These are phyloP conservation scores for Silene uniflora DNA, from an alignment of 148 eudicot species.

Conservation along the genomic window DNA sequence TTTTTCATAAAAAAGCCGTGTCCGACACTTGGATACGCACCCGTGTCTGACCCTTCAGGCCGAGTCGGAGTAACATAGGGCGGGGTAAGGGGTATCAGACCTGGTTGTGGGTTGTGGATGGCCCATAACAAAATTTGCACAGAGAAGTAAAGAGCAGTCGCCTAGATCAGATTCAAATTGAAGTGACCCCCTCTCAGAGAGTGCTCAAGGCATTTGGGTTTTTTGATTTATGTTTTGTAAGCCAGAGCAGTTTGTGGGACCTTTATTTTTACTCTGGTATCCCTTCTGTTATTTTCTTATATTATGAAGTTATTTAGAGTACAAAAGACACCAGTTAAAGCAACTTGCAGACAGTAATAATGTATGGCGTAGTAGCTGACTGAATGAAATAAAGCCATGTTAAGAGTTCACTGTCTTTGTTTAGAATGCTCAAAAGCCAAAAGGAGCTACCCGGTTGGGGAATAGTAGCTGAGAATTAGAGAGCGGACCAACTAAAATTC, in stretches of 20 bases:
- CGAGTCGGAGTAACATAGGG: no score
- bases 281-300: not conserved
- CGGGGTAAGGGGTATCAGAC: no score
- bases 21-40: no score
- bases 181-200: not conserved
- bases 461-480: no score
- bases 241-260: not conserved
- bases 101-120: no score
- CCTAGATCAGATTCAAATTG: not conserved
- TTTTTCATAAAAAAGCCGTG: no score
- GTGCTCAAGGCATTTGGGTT: not conserved
- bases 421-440: not conserved
- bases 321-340: not conserved
- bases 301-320: not conserved
- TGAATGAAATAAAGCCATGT: not conserved
- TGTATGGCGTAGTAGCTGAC: not conserved
- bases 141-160: not conserved
- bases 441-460: not conserved
- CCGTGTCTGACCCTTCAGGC: no score
- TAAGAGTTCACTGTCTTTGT: not conserved
- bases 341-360: not conserved
- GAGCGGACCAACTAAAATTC: no score
- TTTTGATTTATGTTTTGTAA: not conserved
- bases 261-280: not conserved
- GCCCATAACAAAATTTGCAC: no score